phyloP scores from a whole-genome alignment of 352 stramenopile species.

The Phytopythium litorale region DNA sequence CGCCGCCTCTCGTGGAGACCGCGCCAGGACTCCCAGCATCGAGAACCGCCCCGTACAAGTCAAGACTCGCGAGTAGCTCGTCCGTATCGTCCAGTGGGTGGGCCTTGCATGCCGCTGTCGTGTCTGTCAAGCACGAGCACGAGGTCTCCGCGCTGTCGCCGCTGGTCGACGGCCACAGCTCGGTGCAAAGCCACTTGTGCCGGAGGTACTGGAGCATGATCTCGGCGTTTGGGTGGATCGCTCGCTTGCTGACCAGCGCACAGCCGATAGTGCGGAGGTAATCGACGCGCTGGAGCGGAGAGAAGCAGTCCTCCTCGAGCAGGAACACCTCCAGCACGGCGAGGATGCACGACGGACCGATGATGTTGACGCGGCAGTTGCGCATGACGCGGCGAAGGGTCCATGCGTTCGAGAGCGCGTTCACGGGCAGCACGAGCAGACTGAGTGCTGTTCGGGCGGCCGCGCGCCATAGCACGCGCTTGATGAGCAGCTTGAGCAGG shows the following conservation, averaged over 20 bases:
- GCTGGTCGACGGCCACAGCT: slow-evolving; percentile 21
- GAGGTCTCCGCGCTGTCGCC: slow-evolving; percentile 6
- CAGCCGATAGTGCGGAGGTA: slow-evolving; percentile 44
- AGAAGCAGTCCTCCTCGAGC: slow-evolving; percentile 20
- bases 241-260: slow-evolving; percentile 40
- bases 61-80: slow-evolving; percentile 21
- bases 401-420: slow-evolving; percentile 43
- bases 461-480: slow-evolving; percentile 43
- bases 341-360: slow-evolving; percentile 34
- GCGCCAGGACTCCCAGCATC: background rate
- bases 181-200: slow-evolving; percentile 28
- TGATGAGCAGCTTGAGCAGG: slow-evolving; percentile 54
- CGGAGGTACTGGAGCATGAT: slow-evolving; percentile 50
- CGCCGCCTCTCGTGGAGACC: background rate
- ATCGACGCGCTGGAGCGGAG: slow-evolving; percentile 40
- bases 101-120: slow-evolving; percentile 14
- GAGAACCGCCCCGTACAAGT: slow-evolving; percentile 9
- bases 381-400: slow-evolving; percentile 35
- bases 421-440: slow-evolving; percentile 43
- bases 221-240: slow-evolving; percentile 51
- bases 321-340: slow-evolving; percentile 32
- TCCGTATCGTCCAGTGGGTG: slow-evolving; percentile 37
- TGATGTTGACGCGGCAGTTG: slow-evolving; percentile 48
- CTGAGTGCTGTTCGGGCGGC: slow-evolving; percentile 33
- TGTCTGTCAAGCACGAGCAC: slow-evolving; percentile 23